Evolutionary conservation across 495 filamentous ascomycete genomes (phyloP), one percentile per base, ranked within the genome.

Genomic region (Cercophora newfieldiana): DNA sequence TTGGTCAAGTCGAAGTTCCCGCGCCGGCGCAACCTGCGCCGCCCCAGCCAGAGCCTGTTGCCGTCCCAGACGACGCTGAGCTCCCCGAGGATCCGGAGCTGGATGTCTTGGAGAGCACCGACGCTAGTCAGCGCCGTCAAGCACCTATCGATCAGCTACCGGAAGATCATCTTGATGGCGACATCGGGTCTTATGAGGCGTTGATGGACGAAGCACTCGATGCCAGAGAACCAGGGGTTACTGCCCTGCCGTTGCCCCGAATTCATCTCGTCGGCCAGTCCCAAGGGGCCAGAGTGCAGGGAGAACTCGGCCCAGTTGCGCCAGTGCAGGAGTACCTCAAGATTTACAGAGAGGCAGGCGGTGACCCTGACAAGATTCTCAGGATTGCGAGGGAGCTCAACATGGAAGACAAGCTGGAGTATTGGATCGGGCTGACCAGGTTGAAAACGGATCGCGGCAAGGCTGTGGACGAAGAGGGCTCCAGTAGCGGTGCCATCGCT

Each of bases 341-440:
- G 68, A 87, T 77, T 44, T 90, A 72, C 75, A 66, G 77, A 77
- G 79, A 79, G 66, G 82, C 85, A 1, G 79, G 84, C 44, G 87
- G 89, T 14, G 81, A 90, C 66, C 84, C 83, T 0, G 78, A 85
- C 18, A 81, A 83, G 66, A 85, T 91, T 21, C 67, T 88, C 7
- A 75, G 80, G 48, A 86, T 91, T 14, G 87, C 91, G 55, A 81
- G 83, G 26, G 83, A 88, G 30, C 88, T 90, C 68, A 80, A 82
- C 26, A 81, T 82, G 14, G 78, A 83, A 48, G 84, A 84, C 16
- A 82, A 85, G 55, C 77, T 91, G 49, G 78, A 79, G 25, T 82
- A 83, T 61, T 85, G 81, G 81, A 70, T 84, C 19, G 68, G 62
- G 12, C 58, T 80, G 18, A 80, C 79, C 3, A 62, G 69, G 54